Base-by-base conservation (phyloP, 2,329 filamentous ascomycete species). In the Bertia moriformis region DNA sequence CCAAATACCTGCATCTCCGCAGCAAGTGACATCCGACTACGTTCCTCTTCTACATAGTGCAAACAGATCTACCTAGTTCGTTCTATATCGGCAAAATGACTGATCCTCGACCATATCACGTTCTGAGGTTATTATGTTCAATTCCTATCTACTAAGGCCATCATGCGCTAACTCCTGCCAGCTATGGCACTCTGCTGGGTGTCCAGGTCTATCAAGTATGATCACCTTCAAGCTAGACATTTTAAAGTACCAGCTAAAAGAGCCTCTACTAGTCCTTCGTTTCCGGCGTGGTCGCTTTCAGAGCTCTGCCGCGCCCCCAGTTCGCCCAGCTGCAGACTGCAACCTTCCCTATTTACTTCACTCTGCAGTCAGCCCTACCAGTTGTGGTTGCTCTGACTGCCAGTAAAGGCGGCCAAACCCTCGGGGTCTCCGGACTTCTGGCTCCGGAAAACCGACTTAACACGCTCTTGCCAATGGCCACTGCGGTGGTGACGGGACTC, bases 321-420 rank as follows among this genome's bases (percentile, higher is more conserved):
- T 96, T 98, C 64, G 75, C 80, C 18, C 68, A 76, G n/a, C 71
- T 95, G 20, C 89, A 95, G 60, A 71, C 76, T 46, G 74, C 74
- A 45, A 73, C 87, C 40, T 94, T 95, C 63, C 86, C 86, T 22
- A 69, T 85, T 49, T 98, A 93, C 67, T 96, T 96, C 57, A 67
- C 74, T 36, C 64, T 96, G 41, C 89, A 96, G 62, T 78, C 85
- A 3, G 67, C 70, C 4, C 64, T 89, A 1, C 85, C 91, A 0
- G 57, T 80, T 14, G 52, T 84, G 17, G 65, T 95, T 14, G 79
- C 82, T 15, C 54, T 93, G 40, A 95, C 89, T 4, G 77, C 73
- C 14, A 27, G 22, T 27, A 27, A 27, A 27, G 22, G 22, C 22
- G 22, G 22, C 22, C 22, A 27, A 27, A 45, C 64, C 41, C 59